These are phyloP conservation scores for Aspergillus melleus DNA, from an alignment of 2,329 filamentous ascomycete genomes.

Conservation along the genomic window DNA sequence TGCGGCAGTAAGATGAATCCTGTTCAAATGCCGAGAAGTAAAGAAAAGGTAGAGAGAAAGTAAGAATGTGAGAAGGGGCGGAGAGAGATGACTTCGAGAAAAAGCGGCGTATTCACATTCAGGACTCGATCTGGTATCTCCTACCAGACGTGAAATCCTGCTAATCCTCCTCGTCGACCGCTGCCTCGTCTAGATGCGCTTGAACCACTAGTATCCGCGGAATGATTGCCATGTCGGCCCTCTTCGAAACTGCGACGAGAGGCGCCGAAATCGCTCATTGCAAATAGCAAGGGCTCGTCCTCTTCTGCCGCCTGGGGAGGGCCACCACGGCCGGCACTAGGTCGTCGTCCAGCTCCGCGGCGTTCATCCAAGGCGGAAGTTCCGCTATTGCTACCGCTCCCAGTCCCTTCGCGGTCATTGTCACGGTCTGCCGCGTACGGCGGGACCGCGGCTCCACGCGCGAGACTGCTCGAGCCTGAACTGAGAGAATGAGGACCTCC, in stretches of 20 bases:
- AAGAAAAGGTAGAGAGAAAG: conserved; percentile 6
- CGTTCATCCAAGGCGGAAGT: conserved; percentile 37
- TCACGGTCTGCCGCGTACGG: conserved; percentile 37
- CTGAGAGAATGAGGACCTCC: conserved; percentile 39
- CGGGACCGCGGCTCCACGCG: conserved; percentile 34
- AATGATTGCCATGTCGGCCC: conserved; percentile 34
- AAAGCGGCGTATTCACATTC: conserved; percentile 6
- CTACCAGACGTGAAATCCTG: conserved; percentile 34
- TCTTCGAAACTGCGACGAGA: conserved; percentile 46
- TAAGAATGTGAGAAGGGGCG: conserved; percentile 6
- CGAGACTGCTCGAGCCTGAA: conserved; percentile 42
- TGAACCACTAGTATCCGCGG: conserved; percentile 26
- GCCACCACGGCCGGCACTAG: conserved; percentile 33
- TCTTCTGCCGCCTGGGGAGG: conserved; percentile 38
- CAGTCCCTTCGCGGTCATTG: conserved; percentile 38
- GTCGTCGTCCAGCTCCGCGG: conserved; percentile 36
- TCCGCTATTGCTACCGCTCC: conserved; percentile 42
- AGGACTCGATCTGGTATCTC: conserved; percentile 36
- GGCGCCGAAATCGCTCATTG: conserved; percentile 48
- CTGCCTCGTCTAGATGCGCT: conserved; percentile 36
- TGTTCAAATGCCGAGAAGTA: not conserved
- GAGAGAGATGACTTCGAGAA: conserved; percentile 1
- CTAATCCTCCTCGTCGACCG: conserved; percentile 35
- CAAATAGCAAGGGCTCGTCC: conserved; percentile 47
- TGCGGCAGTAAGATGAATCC: not conserved